Base-by-base conservation (phyloP, 352 stramenopile genomes). In the Pythium chondricola region DNA sequence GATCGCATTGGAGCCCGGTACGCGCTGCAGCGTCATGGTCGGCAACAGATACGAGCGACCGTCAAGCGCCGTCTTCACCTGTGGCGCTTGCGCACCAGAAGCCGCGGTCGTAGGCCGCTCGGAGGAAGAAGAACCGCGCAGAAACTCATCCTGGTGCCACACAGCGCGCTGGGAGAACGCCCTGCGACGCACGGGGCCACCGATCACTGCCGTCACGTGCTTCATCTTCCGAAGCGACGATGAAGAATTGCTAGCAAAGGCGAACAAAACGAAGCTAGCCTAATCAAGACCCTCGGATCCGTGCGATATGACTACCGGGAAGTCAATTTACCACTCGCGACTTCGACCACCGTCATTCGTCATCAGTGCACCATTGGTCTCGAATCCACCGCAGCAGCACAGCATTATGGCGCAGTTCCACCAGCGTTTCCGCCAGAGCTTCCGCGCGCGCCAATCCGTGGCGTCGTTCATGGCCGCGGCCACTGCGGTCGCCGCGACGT, bases 11-110 rank as follows among this genome's bases (percentile, higher is more conserved):
- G 32, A 44, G 21, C 49, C 31, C 16, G 48, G 56, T 7, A 43
- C 56, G 45, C 69, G 75, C 25, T 63, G 47, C 48, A 90, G 58
- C 46, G 69, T 83, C 38, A 87, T 52, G 43, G 78, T 90, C 42
- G 75, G 78, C 47, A 90, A 54, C 25, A 90, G 63, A 52, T 88
- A 90, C 56, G 71, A 83, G 22, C 74, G 71, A 6, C 78, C 78
- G 25, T 85, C 63, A 6, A 88, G 59, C 52, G 83, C 68, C 24
- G 72, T 60, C 22, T 60, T 48, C 20, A 67, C 60, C 22, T 65
- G 50, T 2, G 51, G 48, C 29, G 56, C 45, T 6, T 39, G 25
- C 14, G 64, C 11, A 0, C 46, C 32, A 27, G 58, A 39, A 11
- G 56, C 35, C 7, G 8, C 7, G 29, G 35, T 18, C 35, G 35